Percentiles rank a stretch among this genome's conserved stretches.
Conservation (phyloP, 768 basidiomycete genomes). For the Boletus eberwhitei region DNA sequence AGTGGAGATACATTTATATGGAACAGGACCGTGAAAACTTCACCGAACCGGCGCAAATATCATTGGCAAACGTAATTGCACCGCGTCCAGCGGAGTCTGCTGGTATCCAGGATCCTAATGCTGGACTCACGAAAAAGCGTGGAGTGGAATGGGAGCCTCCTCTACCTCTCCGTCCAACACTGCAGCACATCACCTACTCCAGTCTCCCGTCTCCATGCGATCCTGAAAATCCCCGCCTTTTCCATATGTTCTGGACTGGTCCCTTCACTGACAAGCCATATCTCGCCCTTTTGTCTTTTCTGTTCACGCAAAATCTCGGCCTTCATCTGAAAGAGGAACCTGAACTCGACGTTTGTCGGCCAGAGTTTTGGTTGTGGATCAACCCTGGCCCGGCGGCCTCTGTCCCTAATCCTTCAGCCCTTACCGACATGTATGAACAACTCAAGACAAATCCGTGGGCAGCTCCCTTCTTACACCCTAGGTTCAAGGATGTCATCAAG, state of each 20-base stretch:
- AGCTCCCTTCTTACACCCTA: constrained; percentile 87
- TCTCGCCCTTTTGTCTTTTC: constrained; percentile 88
- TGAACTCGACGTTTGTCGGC: constrained; percentile 58
- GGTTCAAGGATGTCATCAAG: constrained; percentile 88
- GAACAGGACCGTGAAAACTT: constrained; percentile 51
- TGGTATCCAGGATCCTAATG: constrained; percentile 44
- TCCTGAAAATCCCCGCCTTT: constrained; percentile 78
- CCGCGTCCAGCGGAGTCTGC: constrained; percentile 30
- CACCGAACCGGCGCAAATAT: constrained; percentile 33
- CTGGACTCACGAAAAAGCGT: constrained; percentile 55
- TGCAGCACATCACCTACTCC: constrained; percentile 54
- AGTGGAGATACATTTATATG: constrained; percentile 87
- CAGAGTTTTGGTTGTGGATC: constrained; percentile 98
- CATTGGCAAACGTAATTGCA: constrained; percentile 31
- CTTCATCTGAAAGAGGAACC: constrained; percentile 60
- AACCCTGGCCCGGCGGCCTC: constrained; percentile 95
- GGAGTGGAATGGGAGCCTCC: constrained; percentile 59
- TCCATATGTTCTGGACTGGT: constrained; percentile 99
- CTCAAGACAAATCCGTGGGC: constrained; percentile 90
- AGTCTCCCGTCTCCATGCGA: constrained; percentile 69
- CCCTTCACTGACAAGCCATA: constrained; percentile 99
- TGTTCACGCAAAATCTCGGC: constrained; percentile 93
- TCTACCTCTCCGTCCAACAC: constrained; percentile 45
- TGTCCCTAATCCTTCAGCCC: constrained; percentile 79
- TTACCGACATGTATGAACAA: constrained; percentile 77